Evolutionary conservation across 1,284 basidiomycete species (phyloP), one percentile per base, ranked within the genome.

Genomic region (Gomphus bonarii): DNA sequence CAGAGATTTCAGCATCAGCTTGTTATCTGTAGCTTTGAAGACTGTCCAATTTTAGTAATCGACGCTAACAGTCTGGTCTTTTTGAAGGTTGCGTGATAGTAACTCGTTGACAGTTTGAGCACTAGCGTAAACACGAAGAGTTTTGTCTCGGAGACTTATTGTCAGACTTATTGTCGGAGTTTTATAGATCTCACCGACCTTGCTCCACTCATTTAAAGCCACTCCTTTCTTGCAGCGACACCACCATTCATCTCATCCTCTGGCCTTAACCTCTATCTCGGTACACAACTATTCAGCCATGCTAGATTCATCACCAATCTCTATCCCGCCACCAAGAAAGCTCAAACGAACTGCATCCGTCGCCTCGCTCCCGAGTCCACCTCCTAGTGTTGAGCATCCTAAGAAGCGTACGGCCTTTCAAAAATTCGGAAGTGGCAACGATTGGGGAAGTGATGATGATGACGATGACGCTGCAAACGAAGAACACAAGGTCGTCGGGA

Each of bases 241-340:
- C 52, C 52, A 11, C 8, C 31, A 38, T 5, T 28, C 33, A n/a
- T 51, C 33, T 38, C 22, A 18, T 12, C 35, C 16, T 20, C 36
- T 14, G 22, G 20, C 40, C 12, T 28, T 25, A 25, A 22, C 12
- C 14, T 18, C 16, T 10, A 22, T 14, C 33, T 22, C 16, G 1
- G 10, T n/a, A 22, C 10, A 42, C 22, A 25, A 43, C 28, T 31
- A 4, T 38, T 18, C 35, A 10, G 40, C 14, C 14, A 58, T 58
- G 57, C 50, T 58, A 33, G 57, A 58, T 43, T 58, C 57, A 31
- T 58, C 57, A 2, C 57, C 57, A 16, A 33, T 58, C 53, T 50
- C 47, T 25, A 48, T 40, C 20, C 42, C 50, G 12, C 43, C 57
- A 14, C 50, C 50, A 1, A 52, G 38, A 46, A 58, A 44, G 50